Base-by-base conservation (phyloP, 2,329 filamentous ascomycete species). In the Hymenoscyphus infarciens region DNA sequence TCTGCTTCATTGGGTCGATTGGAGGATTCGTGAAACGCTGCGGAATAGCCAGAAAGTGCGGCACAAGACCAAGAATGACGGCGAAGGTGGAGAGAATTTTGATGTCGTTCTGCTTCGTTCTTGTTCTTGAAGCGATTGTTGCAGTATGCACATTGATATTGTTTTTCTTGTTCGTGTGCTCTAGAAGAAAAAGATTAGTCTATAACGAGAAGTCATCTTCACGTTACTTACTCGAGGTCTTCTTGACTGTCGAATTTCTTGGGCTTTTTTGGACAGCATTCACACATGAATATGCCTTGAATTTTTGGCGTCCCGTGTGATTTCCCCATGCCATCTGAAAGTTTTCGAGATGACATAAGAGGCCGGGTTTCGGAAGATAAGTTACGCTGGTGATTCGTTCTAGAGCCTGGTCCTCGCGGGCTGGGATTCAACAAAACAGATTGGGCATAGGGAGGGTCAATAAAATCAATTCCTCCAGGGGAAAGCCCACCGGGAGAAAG, bases 111-210 rank as follows among this genome's bases (percentile, higher is more conserved):
- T 2, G 93, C 93, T 78, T 98, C 95, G 72, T 98, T 98, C 78
- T 98, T 98, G 79, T 98, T 98, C 78, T 98, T 98, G 81, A 98
- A 98, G 11, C 94, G 87, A 74, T 97, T 97, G 52, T 90, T 90
- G 75, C 94, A 98, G 75, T 91, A 98, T 31, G 87, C 84, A 76
- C 94, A 98, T 66, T 91, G 91, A 75, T 97, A 98, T 77, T 98
- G 94, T 77, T 98, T 98, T 77, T 98, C 95, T 73, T 91, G 87
- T 76, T 95, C 91, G 75, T 98, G 94, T 54, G 88, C 80, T 67
- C 94, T 97, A 73, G 60, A 56, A 57, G 66, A 74, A 67, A 74
- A 15, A 35, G 8, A 72, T 72, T 67, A 61, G 49, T 27, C 56
- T 52, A 55, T 54, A 33, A 29, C 39, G 42, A 49, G 38, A 52